A percentile compares a stretch with the other conserved stretches of the same genome.
Conservation (phyloP, 768 basidiomycete species). For the Cystofilobasidium capitatum region DNA sequence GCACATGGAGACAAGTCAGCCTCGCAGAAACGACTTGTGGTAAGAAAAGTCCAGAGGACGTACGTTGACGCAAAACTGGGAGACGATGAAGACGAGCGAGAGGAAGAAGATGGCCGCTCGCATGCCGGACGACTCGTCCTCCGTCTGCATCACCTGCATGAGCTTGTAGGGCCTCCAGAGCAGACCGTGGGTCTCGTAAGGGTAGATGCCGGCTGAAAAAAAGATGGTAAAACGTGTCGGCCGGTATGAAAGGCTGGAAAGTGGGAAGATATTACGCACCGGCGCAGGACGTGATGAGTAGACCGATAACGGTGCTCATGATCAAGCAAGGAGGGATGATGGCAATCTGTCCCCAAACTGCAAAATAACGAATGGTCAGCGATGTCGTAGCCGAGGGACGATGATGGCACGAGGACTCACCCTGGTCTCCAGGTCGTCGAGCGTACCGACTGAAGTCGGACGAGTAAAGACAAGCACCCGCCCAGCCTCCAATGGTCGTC, state of each 20-base stretch:
- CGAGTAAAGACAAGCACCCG: constrained; percentile 19
- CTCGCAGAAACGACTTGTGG: neutral
- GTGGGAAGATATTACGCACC: constrained; percentile 4
- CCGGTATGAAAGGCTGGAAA: neutral
- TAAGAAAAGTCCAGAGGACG: neutral
- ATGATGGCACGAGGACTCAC: constrained; percentile 24
- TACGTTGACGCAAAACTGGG: constrained; percentile 34
- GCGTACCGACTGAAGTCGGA: constrained; percentile 35
- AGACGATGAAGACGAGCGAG: constrained; percentile 31
- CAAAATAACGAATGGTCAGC: neutral
- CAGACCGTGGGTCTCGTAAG: constrained; percentile 30
- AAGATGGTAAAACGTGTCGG: neutral
- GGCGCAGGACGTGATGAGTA: constrained; percentile 34
- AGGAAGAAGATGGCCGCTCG: constrained; percentile 37
- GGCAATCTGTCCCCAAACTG: constrained; percentile 22
- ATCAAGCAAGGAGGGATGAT: constrained; percentile 29
- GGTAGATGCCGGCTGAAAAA: constrained; percentile 31
- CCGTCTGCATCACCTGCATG: constrained; percentile 22
- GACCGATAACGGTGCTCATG: constrained; percentile 32
- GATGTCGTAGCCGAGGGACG: neutral
- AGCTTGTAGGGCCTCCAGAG: constrained; percentile 31
- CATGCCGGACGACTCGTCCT: constrained; percentile 30
- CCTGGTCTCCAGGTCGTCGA: constrained; percentile 30
- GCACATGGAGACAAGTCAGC: neutral
- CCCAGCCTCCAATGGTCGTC: neutral